phyloP scores from a whole-genome alignment of 1,284 basidiomycete genomes.

The Mycena citricolor region DNA sequence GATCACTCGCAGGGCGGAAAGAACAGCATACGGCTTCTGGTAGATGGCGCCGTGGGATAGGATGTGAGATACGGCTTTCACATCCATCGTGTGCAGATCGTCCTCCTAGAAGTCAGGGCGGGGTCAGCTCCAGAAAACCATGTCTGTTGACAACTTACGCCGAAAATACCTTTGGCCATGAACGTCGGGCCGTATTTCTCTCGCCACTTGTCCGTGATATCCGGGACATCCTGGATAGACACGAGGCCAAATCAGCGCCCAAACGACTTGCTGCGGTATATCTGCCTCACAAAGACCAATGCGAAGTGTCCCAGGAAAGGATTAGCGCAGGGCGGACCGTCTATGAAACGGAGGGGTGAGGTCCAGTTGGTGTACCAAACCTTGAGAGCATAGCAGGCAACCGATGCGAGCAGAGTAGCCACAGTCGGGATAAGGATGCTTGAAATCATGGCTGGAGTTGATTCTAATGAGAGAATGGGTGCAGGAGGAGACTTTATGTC shows the following conservation, averaged over 20 bases:
- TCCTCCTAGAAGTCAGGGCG: slow-evolving; percentile 43
- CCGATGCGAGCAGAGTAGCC: no score
- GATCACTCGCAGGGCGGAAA: no score
- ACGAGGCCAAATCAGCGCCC: not conserved
- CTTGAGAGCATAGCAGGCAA: no score
- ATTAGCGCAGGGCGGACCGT: not conserved
- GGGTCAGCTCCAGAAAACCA: not conserved
- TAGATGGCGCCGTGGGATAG: slow-evolving; percentile 67
- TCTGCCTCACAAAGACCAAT: not conserved
- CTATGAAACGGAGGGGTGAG: slow-evolving; percentile 1
- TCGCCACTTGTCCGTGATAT: slow-evolving; percentile 2
- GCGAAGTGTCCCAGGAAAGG: slow-evolving; percentile 5
- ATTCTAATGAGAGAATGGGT: no score
- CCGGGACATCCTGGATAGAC: not conserved
- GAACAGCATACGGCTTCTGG: no score
- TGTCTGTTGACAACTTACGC: not conserved
- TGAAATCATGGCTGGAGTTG: no score
- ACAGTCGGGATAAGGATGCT: no score
- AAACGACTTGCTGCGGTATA: not conserved
- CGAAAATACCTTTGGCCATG: slow-evolving; percentile 3
- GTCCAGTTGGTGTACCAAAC: no score
- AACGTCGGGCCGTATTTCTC: slow-evolving; percentile 8
- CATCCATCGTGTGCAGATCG: slow-evolving; percentile 72
- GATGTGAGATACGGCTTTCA: slow-evolving; percentile 64
- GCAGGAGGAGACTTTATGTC: no score